Evolutionary conservation across 108 stramenopile species (phyloP).

Genomic region (Pseudonitzschia multiseries): DNA sequence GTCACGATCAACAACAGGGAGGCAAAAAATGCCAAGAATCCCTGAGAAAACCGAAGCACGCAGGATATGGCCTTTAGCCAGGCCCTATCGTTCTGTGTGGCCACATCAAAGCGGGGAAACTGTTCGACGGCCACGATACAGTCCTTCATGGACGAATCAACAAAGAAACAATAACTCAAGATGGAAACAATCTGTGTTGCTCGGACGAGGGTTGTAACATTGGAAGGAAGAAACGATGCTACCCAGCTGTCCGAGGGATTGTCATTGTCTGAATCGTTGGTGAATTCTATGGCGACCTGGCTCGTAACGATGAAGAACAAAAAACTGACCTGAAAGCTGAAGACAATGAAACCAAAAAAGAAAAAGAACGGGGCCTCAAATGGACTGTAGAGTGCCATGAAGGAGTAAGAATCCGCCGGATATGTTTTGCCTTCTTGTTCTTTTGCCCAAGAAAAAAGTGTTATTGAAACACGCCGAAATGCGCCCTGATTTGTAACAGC

Average conservation of each 20-base stretch:
- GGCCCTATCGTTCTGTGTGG: background rate
- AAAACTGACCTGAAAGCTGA: background rate
- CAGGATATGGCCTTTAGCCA: background rate
- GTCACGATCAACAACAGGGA: slow-evolving; percentile 10
- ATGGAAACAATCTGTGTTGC: background rate
- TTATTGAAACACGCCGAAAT: too few species aligned
- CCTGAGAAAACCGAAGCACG: background rate
- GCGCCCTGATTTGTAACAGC: too few species aligned
- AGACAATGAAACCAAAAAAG: slow-evolving; percentile 1
- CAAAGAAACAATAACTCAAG: background rate
- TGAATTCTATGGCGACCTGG: background rate
- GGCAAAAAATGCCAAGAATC: background rate
- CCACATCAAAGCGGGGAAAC: background rate
- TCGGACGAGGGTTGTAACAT: background rate
- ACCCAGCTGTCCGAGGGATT: background rate
- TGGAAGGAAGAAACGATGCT: background rate
- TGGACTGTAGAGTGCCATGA: background rate
- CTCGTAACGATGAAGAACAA: background rate
- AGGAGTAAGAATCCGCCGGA: background rate
- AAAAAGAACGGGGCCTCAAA: background rate
- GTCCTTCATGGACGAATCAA: background rate
- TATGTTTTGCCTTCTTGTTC: too few species aligned
- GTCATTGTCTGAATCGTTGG: background rate
- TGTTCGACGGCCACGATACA: background rate
- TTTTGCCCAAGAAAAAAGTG: too few species aligned